Base-by-base conservation (phyloP, 2,329 filamentous ascomycete species). In the Fusarium dlaminii region DNA sequence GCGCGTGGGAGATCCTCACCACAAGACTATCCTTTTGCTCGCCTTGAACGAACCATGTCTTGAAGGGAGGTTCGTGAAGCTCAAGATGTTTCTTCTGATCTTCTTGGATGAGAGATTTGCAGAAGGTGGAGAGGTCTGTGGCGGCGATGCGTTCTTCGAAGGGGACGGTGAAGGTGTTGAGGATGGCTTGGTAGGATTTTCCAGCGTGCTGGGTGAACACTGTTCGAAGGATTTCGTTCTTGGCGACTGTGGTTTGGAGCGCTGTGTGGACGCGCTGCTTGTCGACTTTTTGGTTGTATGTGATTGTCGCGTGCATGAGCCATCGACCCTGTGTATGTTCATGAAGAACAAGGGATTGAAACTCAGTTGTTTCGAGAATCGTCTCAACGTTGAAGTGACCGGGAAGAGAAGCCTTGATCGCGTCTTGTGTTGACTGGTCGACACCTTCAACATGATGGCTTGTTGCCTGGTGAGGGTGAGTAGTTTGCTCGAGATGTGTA, bases 391-490 rank as follows among this genome's bases (percentile, higher is more conserved):
- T 30, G 12, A 36, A 51, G 15, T 2, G 1, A 0, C 11, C 17
- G 14, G 42, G 32, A 3, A 59, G 32, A 0, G 20, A 2, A 17
- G 40, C 12, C 8, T 13, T 37, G 20, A 51, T 48, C 1, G 20
- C 14, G 0, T 3, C 12, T n/a, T 37, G 24, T 3, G 42, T 22
- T 59, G 6, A 5, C 7, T 30, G 24, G 8, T 37, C 32, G 5
- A 59, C 24, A 1, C 20, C 40, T 6, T 51, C 20, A 22, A 29
- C 14, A 3, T 8, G 8, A 11, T 37, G 11, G 17, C 32, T 48
- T 15, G 20, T 30, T 0, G 42, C 9, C 5, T 59, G 20, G 0
- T 51, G 32, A 1, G 1, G 5, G 4, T 20, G 24, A 0, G 3
- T 4, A 3, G 12, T 2, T 6, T 37, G 30, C 7, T 49, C 32